phyloP scores from a whole-genome alignment of 139 green algal genomes.

The Coelastrella sp. region DNA sequence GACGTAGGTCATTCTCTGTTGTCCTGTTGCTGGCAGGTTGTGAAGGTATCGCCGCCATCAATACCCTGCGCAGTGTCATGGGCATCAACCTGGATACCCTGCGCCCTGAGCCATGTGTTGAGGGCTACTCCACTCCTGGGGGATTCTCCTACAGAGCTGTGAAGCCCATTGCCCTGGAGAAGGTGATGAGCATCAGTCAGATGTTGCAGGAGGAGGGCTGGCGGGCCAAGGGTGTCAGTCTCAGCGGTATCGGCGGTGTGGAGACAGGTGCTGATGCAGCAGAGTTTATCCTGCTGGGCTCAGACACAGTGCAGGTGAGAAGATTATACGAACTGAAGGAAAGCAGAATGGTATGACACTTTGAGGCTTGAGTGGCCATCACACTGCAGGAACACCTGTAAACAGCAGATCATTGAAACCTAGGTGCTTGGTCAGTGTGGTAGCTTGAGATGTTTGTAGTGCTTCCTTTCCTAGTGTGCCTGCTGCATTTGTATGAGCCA shows the following conservation, averaged over 20 bases:
- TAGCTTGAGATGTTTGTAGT: too few relatives aligned
- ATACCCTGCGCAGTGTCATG: constrained; percentile 92
- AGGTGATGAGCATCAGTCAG: constrained; percentile 63
- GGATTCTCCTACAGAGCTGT: constrained; percentile 90
- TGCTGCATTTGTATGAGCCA: too few relatives aligned
- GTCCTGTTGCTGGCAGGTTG: constrained; percentile 53
- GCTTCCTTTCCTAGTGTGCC: too few relatives aligned
- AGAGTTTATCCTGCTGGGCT: constrained; percentile 96
- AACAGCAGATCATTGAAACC: too few relatives aligned
- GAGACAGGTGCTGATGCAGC: constrained; percentile 93
- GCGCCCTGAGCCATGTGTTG: constrained; percentile 79
- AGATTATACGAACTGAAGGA: background rate
- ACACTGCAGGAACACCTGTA: too few relatives aligned
- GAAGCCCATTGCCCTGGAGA: constrained; percentile 96
- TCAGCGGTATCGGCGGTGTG: constrained; percentile 93
- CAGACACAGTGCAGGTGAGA: constrained; percentile 93
- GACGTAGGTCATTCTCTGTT: too few relatives aligned
- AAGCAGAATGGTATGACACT: too few relatives aligned
- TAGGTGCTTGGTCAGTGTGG: too few relatives aligned
- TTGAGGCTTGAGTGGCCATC: too few relatives aligned
- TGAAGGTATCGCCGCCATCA: constrained; percentile 85
- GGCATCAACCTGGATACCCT: constrained; percentile 96
- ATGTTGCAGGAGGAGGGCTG: constrained; percentile 68
- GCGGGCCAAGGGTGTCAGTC: constrained; percentile 51
- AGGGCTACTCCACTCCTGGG: constrained; percentile 83